Percentiles rank a stretch among this genome's conserved stretches.
phyloP scores from a whole-genome alignment of 176 grass and related monocot species.

The Hsuehochloa calcarea region DNA sequence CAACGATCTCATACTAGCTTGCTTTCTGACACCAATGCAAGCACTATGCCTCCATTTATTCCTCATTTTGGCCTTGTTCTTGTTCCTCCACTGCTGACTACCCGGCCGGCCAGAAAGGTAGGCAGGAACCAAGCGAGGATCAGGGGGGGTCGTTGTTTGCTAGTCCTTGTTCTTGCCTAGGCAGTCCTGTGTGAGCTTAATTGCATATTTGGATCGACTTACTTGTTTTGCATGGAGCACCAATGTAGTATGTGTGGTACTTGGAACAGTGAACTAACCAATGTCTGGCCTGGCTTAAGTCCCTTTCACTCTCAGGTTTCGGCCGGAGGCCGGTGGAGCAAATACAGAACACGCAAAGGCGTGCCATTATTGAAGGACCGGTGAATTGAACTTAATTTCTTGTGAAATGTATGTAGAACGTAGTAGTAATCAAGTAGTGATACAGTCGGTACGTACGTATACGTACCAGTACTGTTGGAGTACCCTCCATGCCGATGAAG shows the following conservation, averaged over 20 bases:
- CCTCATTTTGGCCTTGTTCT: neutral
- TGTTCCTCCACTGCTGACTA: neutral
- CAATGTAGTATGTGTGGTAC: neutral
- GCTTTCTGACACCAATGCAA: neutral
- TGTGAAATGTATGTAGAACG: neutral
- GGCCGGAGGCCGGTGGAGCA: neutral
- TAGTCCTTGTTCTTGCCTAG: constrained; percentile 14
- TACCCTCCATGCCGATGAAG: no score
- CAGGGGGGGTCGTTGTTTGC: neutral
- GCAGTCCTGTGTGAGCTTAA: neutral
- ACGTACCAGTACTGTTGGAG: no score
- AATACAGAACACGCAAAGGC: no score
- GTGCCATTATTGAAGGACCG: neutral
- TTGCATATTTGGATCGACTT: neutral
- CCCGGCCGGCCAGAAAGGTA: neutral
- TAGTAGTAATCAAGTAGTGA: neutral
- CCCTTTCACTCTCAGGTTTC: neutral
- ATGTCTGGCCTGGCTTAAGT: neutral
- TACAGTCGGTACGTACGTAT: no score
- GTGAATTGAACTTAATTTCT: neutral
- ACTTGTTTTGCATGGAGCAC: constrained; percentile 7
- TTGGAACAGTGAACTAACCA: neutral
- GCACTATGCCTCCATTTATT: neutral
- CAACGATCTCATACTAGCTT: neutral
- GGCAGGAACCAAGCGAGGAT: neutral